A percentile compares a stretch with the other conserved stretches of the same genome.
Evolutionary conservation across 176 grass and related monocot species (phyloP).

Genomic region (Triticum turgidum): DNA sequence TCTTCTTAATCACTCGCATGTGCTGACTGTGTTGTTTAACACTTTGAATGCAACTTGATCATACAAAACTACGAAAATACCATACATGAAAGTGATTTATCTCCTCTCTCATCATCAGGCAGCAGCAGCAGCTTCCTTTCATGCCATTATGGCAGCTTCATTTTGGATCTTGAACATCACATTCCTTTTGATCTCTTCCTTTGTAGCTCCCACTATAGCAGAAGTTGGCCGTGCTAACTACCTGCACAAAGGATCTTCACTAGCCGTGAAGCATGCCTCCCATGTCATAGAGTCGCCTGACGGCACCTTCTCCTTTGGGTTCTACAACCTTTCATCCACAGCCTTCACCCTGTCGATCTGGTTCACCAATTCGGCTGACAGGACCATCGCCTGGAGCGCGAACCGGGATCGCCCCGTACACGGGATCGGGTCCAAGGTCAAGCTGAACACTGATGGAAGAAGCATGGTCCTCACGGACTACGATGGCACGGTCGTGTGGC

Average conservation of each 20-base stretch:
- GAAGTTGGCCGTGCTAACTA: not conserved
- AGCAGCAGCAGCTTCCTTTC: too few relatives aligned
- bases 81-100: too few relatives aligned
- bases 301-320: constrained; percentile 36
- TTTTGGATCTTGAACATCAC: not conserved
- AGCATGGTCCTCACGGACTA: constrained; percentile 27
- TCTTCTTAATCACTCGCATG: too few relatives aligned
- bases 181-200: not conserved
- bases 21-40: too few relatives aligned
- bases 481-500: constrained; percentile 15
- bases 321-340: constrained; percentile 37
- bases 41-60: too few relatives aligned
- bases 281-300: not conserved
- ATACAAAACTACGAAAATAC: too few relatives aligned
- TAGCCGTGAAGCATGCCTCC: not conserved
- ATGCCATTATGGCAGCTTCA: not conserved
- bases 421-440: not conserved
- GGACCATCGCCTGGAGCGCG: constrained; percentile 37
- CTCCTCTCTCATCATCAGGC: too few relatives aligned
- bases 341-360: constrained; percentile 46
- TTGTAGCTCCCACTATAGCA: not conserved
- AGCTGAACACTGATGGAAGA: constrained; percentile 9
- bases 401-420: constrained; percentile 25
- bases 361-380: constrained; percentile 24
- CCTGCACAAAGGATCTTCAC: not conserved